Percentiles rank a stretch among this genome's conserved stretches.
Conservation (phyloP, 805 yeast genomes). For the Dipodascus geniculatus region DNA sequence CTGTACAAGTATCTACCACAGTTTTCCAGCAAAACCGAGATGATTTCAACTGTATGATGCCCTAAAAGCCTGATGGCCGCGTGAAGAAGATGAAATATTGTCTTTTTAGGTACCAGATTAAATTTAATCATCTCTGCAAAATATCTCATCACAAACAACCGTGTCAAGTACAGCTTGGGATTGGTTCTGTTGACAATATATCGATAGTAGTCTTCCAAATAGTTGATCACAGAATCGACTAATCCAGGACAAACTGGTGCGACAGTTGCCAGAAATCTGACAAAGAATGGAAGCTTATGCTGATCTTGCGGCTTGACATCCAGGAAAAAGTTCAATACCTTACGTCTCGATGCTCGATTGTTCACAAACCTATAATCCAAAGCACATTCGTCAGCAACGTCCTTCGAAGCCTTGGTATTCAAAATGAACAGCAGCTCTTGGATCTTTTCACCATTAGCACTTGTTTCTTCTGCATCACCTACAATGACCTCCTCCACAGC, state of each 20-base stretch:
- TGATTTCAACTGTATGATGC: slow-evolving; percentile 51
- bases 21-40: slow-evolving; percentile 59
- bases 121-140: slow-evolving; percentile 71
- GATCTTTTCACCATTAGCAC: slow-evolving; percentile 7
- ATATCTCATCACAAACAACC: slow-evolving; percentile 36
- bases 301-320: slow-evolving; percentile 32
- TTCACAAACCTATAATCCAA: slow-evolving; percentile 32
- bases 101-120: slow-evolving; percentile 55
- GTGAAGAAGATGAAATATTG: slow-evolving; percentile 63
- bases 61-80: slow-evolving; percentile 41
- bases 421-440: slow-evolving; percentile 10
- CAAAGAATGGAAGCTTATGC: slow-evolving; percentile 32
- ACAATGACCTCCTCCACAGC: slow-evolving; percentile 33
- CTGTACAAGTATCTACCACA: slow-evolving; percentile 56
- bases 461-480: slow-evolving; percentile 17
- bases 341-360: slow-evolving; percentile 60
- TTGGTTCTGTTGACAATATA: slow-evolving; percentile 13
- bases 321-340: slow-evolving; percentile 44
- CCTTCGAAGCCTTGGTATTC: slow-evolving; percentile 13
- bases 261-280: slow-evolving; percentile 60
- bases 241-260: slow-evolving; percentile 37
- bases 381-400: slow-evolving; percentile 22
- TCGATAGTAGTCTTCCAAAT: slow-evolving; percentile 34
- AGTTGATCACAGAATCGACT: slow-evolving; percentile 38
- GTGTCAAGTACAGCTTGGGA: slow-evolving; percentile 9